These are phyloP conservation scores for Fomitopsis palustris DNA, from an alignment of 1,284 basidiomycete species.

Conservation along the genomic window DNA sequence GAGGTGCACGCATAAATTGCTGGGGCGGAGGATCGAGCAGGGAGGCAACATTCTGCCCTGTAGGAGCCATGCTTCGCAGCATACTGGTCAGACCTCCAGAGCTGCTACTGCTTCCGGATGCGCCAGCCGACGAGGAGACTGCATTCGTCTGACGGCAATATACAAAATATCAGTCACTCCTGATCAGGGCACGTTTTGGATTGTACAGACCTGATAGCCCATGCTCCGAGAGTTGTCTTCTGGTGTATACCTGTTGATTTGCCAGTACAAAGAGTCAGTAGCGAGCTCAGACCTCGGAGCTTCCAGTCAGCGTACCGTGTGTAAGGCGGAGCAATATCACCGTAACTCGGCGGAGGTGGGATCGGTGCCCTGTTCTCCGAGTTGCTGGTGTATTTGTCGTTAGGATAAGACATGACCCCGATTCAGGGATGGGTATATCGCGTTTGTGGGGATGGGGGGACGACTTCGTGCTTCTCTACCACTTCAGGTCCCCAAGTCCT, in stretches of 20 bases:
- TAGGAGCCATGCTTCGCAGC: constrained; percentile 2
- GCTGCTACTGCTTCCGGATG: not conserved
- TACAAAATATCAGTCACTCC: too few relatives aligned
- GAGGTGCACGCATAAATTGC: constrained; percentile 16
- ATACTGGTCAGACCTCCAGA: not conserved
- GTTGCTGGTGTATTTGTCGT: not conserved
- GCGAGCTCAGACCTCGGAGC: not conserved
- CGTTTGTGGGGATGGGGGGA: not conserved
- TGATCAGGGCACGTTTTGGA: too few relatives aligned
- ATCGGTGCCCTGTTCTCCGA: not conserved
- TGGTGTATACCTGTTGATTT: not conserved
- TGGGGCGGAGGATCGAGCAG: constrained; percentile 18
- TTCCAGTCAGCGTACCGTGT: not conserved
- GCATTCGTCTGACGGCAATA: too few relatives aligned
- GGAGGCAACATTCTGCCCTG: constrained; percentile 6
- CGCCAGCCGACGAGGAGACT: not conserved
- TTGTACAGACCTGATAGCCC: not conserved
- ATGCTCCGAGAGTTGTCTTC: too few relatives aligned
- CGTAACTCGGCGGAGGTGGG: not conserved
- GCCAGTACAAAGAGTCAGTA: not conserved
- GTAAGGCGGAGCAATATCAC: not conserved
- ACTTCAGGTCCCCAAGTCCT: too few relatives aligned
- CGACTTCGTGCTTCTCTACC: not conserved
- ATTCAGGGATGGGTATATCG: not conserved
- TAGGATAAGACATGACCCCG: not conserved